Evolutionary conservation across 148 eudicot genomes (phyloP), one percentile per base, ranked within the genome.

Genomic region (Rhododendron simsii): DNA sequence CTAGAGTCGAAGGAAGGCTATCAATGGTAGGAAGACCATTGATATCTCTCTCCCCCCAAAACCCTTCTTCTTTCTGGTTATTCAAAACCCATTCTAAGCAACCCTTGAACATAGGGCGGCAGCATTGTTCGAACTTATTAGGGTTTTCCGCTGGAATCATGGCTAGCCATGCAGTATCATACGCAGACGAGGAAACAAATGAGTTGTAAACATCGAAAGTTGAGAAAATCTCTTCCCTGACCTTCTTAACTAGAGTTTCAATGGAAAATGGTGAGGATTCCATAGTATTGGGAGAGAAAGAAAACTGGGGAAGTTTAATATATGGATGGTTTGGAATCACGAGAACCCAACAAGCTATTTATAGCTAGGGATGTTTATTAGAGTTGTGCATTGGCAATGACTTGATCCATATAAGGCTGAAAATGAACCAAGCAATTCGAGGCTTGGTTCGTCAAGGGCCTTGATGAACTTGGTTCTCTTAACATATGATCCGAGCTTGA

Each of bases 101-200:
- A 16, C 71, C 75, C 80, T 41, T 63, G 63, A 90, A 87, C 88
- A 83, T 48, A 2, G 91, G 91, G 11, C 8, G 0, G 47, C 15
- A 50, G 15, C 15, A 50, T 13, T 50, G 14, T 1, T 37, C 20
- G 30, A 15, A 21, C 8, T 26, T 14, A 2, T 48, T 39, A 1
- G 65, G 5, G 7, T 30, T 76, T 13, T 84, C 8, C 2, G 39
- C 41, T n/a, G 86, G 86, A 50, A 90, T 63, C 88, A 87, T 86
- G 80, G 91, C 89, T 55, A 90, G 35, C 91, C 91, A 87, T 16
- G 91, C 91, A 8, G 89, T 88, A 41, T 88, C 91, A 50, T 90
- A 87, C 10, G 86, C 89, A 26, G 89, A 87, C 1, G 83, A 87
- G 10, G 88, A 84, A 45, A 86, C 89, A 81, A 87, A 87, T 4